Evolutionary conservation across 2,329 filamentous ascomycete genomes (phyloP), one percentile per base, ranked within the genome.

Genomic region (Fusarium nurragi): DNA sequence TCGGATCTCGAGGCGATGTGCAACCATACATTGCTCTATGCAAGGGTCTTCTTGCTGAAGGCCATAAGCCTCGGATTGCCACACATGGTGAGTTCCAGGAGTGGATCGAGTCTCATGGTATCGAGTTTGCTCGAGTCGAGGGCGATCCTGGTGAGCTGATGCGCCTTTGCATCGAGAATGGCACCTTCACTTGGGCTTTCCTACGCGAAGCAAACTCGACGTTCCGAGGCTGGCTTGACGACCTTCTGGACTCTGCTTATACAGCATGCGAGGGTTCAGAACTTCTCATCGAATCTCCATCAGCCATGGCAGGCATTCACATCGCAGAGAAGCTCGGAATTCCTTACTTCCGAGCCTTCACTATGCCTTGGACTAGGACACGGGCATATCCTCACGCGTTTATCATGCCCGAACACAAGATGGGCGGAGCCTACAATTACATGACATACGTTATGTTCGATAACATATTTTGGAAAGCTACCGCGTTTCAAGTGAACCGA

Each of bases 361-460:
- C 93, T 18, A 99, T 99, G 95, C 95, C 95, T 0, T 99, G 95
- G 95, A 97, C 95, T 1, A 88, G 94, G 45, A 99, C 95, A 16
- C 86, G 95, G 50, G 93, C 94, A 1, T 99, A 99, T 71, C 95
- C 95, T 4, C 95, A 99, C 77, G 95, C 95, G 1, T 99, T 99
- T 77, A 90, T 94, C 23, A 94, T 96, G 62, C 91, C 93, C 2
- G 92, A 96, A 63, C 89, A 92, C 77, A 97, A 97, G 79, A 93
- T 97, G 88, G 95, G 95, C 52, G 95, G 95, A 22, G 90, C 90
- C 0, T 98, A 97, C 81, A 99, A 99, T 74, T 93, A 94, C 75
- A 89, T 97, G 73, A 95, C 93, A 0, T 99, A 99, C 70, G 89
- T 97, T 62, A 91, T 97, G 84, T 97, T 99, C 74, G 95, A 99